Base-by-base conservation (phyloP, 371 early-diverging fungal genomes). In the Capillidium rhysosporum region DNA sequence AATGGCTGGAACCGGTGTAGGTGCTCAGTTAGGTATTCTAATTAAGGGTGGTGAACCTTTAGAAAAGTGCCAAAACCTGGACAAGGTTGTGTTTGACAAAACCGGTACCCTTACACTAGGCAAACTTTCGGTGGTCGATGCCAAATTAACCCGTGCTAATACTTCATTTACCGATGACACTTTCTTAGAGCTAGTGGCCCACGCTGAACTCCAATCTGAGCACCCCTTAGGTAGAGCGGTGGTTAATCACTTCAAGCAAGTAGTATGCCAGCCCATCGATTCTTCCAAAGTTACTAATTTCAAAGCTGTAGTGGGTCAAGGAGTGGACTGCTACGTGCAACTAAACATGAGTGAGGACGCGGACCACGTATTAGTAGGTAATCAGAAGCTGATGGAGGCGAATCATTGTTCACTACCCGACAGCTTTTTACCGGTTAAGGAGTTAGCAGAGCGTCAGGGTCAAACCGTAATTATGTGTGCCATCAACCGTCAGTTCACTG, bases 1-100 rank as follows among this genome's bases (percentile, higher is more conserved):
- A 31, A 95, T 96, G 96, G 95, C 94, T 2, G 96, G 96, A 20
- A 93, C 94, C 0, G 96, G 97, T 20, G 79, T 95, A 1, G 92
- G 91, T 24, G 97, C 96, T 8, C 76, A 90, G 62, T 65, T 79
- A 26, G 92, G 90, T 23, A 88, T 91, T 20, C 59, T 91, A 45
- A 89, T 91, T 66, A 91, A 91, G 61, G 80, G 86, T 23, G 90
- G 86, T 2, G 74, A 65, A 25, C 76, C 89, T 12, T 63, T 96
- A 46, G 93, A 92, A 60, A 74, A 73, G 1, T 89, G 89, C 2
- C 76, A 82, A 52, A 69, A 67, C 34, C 69, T 95, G 12, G 84
- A 81, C 57, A 86, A 81, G 52, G 68, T 93, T 0, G 78, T 94
- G 24, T 94, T 97, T 66, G 96, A 97, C 68, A 97, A 97, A 69